A percentile compares a stretch with the other conserved stretches of the same genome.
Evolutionary conservation across 1,139 yeast species (phyloP).

Genomic region (Pichia inconspicua): DNA sequence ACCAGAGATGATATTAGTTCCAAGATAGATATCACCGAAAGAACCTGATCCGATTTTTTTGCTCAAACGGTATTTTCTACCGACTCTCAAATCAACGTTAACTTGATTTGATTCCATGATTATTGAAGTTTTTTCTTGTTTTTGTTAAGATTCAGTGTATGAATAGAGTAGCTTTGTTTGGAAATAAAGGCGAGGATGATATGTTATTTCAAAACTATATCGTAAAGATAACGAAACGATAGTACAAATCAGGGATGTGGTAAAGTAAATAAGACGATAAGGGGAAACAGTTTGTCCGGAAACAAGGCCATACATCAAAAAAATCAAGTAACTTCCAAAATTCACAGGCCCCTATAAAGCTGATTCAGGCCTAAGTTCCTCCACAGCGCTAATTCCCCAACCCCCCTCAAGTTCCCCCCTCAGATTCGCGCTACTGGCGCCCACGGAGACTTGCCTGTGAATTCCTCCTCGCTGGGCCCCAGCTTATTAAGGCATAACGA

Average conservation of each 20-base stretch:
- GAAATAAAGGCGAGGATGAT: no score
- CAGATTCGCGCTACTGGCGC: no score
- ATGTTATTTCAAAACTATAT: neutral
- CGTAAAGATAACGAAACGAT: no score
- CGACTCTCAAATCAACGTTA: slow-evolving; percentile 58
- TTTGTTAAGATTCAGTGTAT: no score
- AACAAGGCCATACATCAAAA: neutral
- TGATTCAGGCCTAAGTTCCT: no score
- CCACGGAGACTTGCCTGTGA: no score
- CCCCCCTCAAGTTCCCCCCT: no score
- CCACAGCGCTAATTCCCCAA: no score
- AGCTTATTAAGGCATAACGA: no score
- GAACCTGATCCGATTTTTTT: slow-evolving; percentile 97
- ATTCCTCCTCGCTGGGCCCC: no score
- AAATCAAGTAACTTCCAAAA: neutral
- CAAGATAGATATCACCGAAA: slow-evolving; percentile 89
- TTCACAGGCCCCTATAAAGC: neutral
- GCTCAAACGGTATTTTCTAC: slow-evolving; percentile 90
- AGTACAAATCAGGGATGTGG: neutral
- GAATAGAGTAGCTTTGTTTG: no score
- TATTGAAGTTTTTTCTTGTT: no score
- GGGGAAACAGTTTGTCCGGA: neutral
- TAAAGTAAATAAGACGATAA: neutral
- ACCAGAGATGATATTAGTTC: slow-evolving; percentile 86
- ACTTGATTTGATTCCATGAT: slow-evolving; percentile 15